These are phyloP conservation scores for Chlorella sp. DNA, from an alignment of 139 green algal genomes.

Conservation along the genomic window DNA sequence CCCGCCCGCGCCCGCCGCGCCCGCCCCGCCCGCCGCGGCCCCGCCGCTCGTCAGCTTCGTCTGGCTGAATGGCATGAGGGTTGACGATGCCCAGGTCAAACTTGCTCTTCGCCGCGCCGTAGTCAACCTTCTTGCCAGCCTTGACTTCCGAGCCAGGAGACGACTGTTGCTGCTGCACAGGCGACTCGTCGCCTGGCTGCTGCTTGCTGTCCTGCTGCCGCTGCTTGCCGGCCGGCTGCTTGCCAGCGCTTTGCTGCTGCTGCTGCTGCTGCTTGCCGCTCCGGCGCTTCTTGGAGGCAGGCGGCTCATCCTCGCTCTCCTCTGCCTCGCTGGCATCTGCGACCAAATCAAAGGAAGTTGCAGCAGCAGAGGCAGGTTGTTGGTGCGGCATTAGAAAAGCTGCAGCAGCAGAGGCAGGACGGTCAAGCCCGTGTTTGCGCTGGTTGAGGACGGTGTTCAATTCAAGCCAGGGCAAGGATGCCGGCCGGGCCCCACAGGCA, in stretches of 20 bases:
- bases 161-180: not conserved
- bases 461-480: too few relatives aligned
- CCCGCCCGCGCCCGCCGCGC: too few relatives aligned
- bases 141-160: not conserved
- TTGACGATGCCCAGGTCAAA: conserved; percentile 41
- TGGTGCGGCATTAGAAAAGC: too few relatives aligned
- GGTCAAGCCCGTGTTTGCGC: too few relatives aligned
- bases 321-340: conserved; percentile 19
- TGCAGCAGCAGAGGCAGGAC: too few relatives aligned
- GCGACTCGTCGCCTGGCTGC: too few relatives aligned
- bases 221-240: not conserved
- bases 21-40: too few relatives aligned
- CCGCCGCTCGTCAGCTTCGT: not conserved
- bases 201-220: conserved; percentile 13
- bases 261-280: conserved; percentile 4
- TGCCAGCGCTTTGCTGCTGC: not conserved
- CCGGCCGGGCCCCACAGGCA: too few relatives aligned
- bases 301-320: not conserved
- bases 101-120: not conserved
- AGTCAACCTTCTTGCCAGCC: not conserved
- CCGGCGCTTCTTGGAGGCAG: not conserved
- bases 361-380: not conserved
- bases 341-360: too few relatives aligned
- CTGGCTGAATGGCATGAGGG: not conserved
- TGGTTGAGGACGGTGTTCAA: too few relatives aligned